Percentiles rank a stretch among this genome's conserved stretches.
These are phyloP conservation scores for Phtheirospermum japonicum DNA, from an alignment of 257 asterid genomes.

Conservation along the genomic window DNA sequence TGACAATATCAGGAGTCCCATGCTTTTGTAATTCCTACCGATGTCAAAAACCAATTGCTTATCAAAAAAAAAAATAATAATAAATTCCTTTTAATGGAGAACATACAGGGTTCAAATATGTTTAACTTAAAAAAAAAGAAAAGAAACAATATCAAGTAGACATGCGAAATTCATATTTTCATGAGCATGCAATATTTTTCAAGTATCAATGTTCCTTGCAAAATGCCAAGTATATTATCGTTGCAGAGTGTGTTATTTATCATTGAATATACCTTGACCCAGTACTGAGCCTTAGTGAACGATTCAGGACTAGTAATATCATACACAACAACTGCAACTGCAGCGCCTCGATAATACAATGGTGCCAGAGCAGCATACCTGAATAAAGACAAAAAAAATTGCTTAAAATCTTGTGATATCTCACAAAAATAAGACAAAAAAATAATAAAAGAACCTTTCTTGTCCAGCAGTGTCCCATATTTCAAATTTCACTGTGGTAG, in stretches of 20 bases:
- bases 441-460: conserved; percentile 63
- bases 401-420: conserved; percentile 21
- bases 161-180: conserved; percentile 4
- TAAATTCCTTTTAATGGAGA: conserved; percentile 2
- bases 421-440: conserved; percentile 13
- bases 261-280: conserved; percentile 68
- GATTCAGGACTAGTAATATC: conserved; percentile 96
- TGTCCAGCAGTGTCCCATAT: conserved; percentile 99
- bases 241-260: neutral
- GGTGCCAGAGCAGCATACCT: conserved; percentile 93
- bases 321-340: conserved; percentile 77
- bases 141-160: too few species aligned
- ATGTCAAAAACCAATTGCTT: conserved; percentile 16
- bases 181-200: neutral
- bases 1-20: conserved; percentile 89
- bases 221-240: neutral
- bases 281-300: conserved; percentile 74
- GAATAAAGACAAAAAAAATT: conserved; percentile 22
- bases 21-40: conserved; percentile 90
- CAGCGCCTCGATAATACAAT: conserved; percentile 89
- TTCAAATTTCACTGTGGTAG: conserved; percentile 94
- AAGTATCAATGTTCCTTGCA: neutral
- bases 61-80: conserved; percentile 10
- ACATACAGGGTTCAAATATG: neutral
- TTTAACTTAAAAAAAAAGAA: too few species aligned